These are phyloP conservation scores for Umbilicaria muhlenbergii DNA, from an alignment of 495 filamentous ascomycete genomes.

Conservation along the genomic window DNA sequence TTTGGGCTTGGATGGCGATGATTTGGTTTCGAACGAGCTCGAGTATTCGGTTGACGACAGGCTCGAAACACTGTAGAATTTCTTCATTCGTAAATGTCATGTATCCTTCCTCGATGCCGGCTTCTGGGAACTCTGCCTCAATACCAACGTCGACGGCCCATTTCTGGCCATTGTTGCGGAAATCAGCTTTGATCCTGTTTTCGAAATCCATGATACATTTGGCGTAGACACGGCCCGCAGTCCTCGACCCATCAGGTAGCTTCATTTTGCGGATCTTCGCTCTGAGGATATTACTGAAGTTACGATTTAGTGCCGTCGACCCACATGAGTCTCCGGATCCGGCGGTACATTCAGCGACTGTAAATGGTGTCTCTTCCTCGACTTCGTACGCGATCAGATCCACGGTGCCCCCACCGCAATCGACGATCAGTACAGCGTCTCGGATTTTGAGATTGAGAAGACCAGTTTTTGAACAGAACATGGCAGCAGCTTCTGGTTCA, in stretches of 20 bases:
- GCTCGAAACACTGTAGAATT: constrained; percentile 68
- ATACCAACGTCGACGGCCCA: constrained; percentile 76
- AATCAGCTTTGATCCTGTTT: constrained; percentile 70
- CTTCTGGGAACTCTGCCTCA: constrained; percentile 65
- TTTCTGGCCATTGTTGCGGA: constrained; percentile 69
- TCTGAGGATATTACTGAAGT: constrained; percentile 68
- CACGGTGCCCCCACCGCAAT: constrained; percentile 68
- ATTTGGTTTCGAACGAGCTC: constrained; percentile 69
- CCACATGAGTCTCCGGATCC: constrained; percentile 69
- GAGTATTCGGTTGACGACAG: constrained; percentile 62
- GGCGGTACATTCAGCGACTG: constrained; percentile 61
- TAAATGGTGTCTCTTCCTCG: constrained; percentile 63
- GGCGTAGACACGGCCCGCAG: constrained; percentile 62
- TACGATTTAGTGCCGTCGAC: constrained; percentile 64
- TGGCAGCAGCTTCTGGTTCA: constrained; percentile 62
- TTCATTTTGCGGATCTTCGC: constrained; percentile 75
- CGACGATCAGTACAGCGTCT: constrained; percentile 64
- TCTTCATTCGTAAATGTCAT: constrained; percentile 78
- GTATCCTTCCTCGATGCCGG: constrained; percentile 65
- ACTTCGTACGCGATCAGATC: constrained; percentile 73
- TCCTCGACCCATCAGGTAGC: constrained; percentile 61
- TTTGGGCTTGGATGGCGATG: constrained; percentile 67
- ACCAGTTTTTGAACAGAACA: constrained; percentile 68
- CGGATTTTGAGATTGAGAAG: constrained; percentile 60
- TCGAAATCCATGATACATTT: constrained; percentile 82